Evolutionary conservation across 345 rosid genomes (phyloP), one percentile per base, ranked within the genome.

Genomic region (Pugionium cornutum): DNA sequence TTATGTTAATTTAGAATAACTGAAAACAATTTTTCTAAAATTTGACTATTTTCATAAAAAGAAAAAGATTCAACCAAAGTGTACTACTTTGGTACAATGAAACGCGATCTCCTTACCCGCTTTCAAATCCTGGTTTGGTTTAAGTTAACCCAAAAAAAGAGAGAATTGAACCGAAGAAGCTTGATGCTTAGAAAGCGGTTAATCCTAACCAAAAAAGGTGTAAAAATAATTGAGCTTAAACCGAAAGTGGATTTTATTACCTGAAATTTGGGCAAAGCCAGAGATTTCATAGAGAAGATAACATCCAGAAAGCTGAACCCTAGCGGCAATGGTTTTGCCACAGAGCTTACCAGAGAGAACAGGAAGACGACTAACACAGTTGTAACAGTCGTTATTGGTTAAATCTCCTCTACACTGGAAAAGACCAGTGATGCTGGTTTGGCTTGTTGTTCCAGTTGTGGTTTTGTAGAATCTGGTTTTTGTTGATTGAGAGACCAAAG

Each of bases 371-470:
- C 95, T 88, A 42, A 87, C 99, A 75, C 99, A 94, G 80, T 69
- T 83, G 84, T 90, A 88, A 75, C 99, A 94, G 67, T 85, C 97
- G 9, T 75, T 70, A 77, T 75, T 76, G 43, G 76, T 76, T 27
- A 94, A 86, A 71, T 94, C 99, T 29, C 97, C 99, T 68, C 97
- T 81, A 58, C 99, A 94, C 76, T 94, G 99, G 55, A 90, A 95
- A 25, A 94, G 86, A 9, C 99, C 99, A 41, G 84, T 88, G 37
- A 94, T 88, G 43, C 79, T 71, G 25, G 87, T 81, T 68, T 86
- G 95, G 72, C 84, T 84, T 1, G 67, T 43, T 1, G 68, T 59
- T 1, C 96, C 97, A 0, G 92, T 69, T 9, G 97, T 85, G 67
- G 96, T 85, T 58, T 94, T 87, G 77, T 66, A 94, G 82, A 90